Evolutionary conservation across 2,329 filamentous ascomycete genomes (phyloP), one percentile per base, ranked within the genome.

Genomic region (Chaetothyriales sp.): DNA sequence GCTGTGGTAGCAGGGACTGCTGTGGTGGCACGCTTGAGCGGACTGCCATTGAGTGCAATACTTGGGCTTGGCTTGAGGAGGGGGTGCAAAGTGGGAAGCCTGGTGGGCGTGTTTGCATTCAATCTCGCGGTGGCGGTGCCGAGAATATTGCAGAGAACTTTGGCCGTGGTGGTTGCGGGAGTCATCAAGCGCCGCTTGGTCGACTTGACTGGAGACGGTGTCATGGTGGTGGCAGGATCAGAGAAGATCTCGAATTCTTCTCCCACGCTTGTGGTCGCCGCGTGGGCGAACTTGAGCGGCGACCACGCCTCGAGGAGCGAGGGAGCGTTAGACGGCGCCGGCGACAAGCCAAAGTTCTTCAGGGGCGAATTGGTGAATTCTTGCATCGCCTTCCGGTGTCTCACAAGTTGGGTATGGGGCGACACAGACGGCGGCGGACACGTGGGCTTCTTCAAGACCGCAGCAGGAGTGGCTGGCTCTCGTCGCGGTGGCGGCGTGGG

Each of bases 331-430:
- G 33, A 40, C 15, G 33, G 33, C 5, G 33, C 10, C 20, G 69
- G 66, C 5, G 63, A 62, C 5, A 72, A 59, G 5, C 70, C 70
- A 22, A 71, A 58, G 49, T 67, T 66, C 55, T 72, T 73, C 48
- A 80, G 73, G 3, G 88, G 88, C 4, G 87, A 92, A 52, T 87
- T 86, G 45, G 94, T 80, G 73, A 95, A 80, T 59, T 86, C 78
- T 54, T 78, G 77, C 56, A 97, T 87, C 58, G 81, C 83, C 62
- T 90, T 83, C 51, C 90, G 85, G 65, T 97, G 92, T 59, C 92
- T 82, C 53, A 84, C 82, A 18, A 97, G 76, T 63, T 94, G 95
- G 8, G 90, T 95, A 64, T 92, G 94, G 1, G 92, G 90, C 13
- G 90, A 97, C 18, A 87, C 83, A 0, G 90, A 95, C 50, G 86